These are phyloP conservation scores for Vitis labrusca DNA, from an alignment of 164 flowering plant species.

Conservation along the genomic window DNA sequence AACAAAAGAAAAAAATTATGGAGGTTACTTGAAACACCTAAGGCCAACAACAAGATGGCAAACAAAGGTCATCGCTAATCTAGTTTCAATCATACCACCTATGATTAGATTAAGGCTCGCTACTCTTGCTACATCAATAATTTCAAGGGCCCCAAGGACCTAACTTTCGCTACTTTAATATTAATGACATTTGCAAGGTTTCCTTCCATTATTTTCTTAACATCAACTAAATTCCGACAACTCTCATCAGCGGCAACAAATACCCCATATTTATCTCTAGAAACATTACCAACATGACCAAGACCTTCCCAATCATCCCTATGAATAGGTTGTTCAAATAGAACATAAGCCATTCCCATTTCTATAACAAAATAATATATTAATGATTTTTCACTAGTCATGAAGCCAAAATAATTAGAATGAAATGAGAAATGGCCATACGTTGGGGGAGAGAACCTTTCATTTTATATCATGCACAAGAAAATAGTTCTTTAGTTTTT, in stretches of 20 bases:
- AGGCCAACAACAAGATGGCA: constrained; percentile 93
- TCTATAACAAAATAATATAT: constrained; percentile 35
- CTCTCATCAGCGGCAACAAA: constrained; percentile 96
- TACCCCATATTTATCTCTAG: constrained; percentile 64
- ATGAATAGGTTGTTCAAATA: constrained; percentile 91
- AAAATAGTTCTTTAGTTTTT: neutral
- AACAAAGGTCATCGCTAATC: constrained; percentile 94
- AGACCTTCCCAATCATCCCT: constrained; percentile 95
- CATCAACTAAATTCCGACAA: constrained; percentile 71
- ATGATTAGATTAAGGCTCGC: constrained; percentile 76
- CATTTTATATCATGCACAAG: neutral
- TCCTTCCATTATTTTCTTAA: constrained; percentile 52
- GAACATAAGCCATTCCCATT: constrained; percentile 80
- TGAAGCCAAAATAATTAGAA: neutral
- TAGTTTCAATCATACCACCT: constrained; percentile 96
- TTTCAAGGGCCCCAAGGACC: constrained; percentile 79
- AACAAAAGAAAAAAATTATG: neutral
- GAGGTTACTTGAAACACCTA: constrained; percentile 80
- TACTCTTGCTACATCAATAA: constrained; percentile 64
- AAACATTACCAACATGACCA: constrained; percentile 61
- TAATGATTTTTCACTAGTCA: neutral
- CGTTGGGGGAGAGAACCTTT: neutral
- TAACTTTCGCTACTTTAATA: constrained; percentile 87
- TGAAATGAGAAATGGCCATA: no score
- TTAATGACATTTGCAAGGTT: constrained; percentile 82